phyloP scores from a whole-genome alignment of 805 yeast species.

The Kodamaea neixiangensis region DNA sequence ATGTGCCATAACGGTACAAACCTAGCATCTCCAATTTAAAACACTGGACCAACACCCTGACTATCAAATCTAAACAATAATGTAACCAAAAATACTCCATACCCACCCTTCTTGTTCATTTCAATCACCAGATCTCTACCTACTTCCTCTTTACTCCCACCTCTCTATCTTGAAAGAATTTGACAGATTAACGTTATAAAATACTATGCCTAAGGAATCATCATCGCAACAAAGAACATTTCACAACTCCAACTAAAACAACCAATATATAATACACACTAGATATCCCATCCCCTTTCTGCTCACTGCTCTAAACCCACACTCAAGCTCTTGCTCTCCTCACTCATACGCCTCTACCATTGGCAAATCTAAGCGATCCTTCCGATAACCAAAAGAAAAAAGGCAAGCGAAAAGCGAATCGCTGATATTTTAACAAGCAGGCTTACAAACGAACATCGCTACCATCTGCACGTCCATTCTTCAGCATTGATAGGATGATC shows the following conservation, averaged over 20 bases:
- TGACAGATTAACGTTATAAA: neutral
- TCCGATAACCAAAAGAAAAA: conserved; percentile 4
- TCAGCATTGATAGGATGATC: neutral
- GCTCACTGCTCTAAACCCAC: neutral
- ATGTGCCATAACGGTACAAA: too few species aligned
- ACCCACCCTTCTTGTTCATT: too few species aligned
- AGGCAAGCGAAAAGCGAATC: conserved; percentile 2
- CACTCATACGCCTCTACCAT: neutral
- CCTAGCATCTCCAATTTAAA: too few species aligned
- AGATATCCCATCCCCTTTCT: neutral
- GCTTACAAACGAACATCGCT: neutral
- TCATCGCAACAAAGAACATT: neutral
- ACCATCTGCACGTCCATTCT: neutral
- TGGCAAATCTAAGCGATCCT: neutral
- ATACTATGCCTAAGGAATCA: neutral
- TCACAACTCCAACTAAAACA: neutral
- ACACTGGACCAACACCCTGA: too few species aligned
- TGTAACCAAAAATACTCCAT: too few species aligned
- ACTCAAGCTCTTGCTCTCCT: too few species aligned
- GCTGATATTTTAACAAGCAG: neutral
- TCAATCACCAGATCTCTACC: neutral
- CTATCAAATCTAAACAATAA: too few species aligned
- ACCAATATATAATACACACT: neutral
- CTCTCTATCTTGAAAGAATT: too few species aligned
- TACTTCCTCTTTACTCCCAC: neutral